Percentiles rank a stretch among this genome's conserved stretches.
phyloP scores from a whole-genome alignment of 805 yeast genomes.

The Wickerhamiella sergipiensis region DNA sequence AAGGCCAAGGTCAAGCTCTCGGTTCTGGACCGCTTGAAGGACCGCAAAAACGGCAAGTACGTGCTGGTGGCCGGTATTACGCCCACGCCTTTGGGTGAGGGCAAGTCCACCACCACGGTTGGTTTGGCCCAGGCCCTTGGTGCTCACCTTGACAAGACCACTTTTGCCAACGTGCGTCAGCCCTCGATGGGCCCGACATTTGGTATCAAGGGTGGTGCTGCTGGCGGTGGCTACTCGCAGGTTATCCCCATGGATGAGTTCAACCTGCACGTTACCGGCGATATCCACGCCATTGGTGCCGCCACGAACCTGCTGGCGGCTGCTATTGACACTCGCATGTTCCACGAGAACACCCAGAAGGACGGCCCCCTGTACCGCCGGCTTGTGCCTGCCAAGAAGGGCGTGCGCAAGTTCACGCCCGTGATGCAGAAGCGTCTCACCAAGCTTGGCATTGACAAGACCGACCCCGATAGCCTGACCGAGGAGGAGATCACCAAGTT shows the following conservation, averaged over 20 bases:
- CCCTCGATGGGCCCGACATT: conserved; percentile 99
- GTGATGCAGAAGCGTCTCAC: conserved; percentile 64
- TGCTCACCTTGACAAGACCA: conserved; percentile 68
- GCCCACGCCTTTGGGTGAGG: conserved; percentile 97
- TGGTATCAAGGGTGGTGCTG: conserved; percentile 98
- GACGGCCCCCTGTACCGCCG: conserved; percentile 71
- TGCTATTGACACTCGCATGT: conserved; percentile 92
- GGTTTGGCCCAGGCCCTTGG: conserved; percentile 96
- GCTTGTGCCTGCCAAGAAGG: conserved; percentile 76
- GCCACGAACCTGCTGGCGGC: conserved; percentile 93
- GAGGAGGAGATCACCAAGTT: conserved; percentile 60
- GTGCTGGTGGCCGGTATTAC: conserved; percentile 94
- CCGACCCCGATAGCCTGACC: conserved; percentile 69
- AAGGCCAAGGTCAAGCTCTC: conserved; percentile 78
- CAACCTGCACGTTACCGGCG: conserved; percentile 95
- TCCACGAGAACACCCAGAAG: conserved; percentile 83
- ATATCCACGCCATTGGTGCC: conserved; percentile 88
- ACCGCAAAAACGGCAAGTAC: conserved; percentile 63
- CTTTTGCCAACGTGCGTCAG: conserved; percentile 92
- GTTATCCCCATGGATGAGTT: conserved; percentile 99
- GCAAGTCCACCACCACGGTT: conserved; percentile 91
- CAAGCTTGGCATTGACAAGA: conserved; percentile 69
- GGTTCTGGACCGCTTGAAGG: conserved; percentile 51
- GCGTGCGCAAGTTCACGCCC: conserved; percentile 61
- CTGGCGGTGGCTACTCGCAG: conserved; percentile 97